These are phyloP conservation scores for Nitzschia palea DNA, from an alignment of 108 stramenopile species.

Conservation along the genomic window DNA sequence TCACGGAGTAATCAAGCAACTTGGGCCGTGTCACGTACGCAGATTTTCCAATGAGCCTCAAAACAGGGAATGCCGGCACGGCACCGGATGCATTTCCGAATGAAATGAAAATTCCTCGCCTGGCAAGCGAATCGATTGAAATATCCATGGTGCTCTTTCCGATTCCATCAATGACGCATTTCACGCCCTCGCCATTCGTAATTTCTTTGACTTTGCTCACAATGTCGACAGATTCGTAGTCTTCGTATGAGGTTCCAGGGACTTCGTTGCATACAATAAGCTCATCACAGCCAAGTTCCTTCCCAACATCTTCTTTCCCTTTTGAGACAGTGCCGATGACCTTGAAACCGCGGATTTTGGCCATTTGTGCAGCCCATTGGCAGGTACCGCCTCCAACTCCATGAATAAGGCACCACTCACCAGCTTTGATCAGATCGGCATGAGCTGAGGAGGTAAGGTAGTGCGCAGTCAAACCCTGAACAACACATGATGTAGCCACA, in stretches of 20 bases:
- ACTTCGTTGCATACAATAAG: constrained; percentile 78
- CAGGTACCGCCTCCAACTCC: constrained; percentile 82
- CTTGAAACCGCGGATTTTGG: constrained; percentile 70
- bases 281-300: constrained; percentile 55
- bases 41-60: constrained; percentile 61
- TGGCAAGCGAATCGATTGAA: constrained; percentile 67
- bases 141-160: constrained; percentile 78
- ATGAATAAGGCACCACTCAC: constrained; percentile 78
- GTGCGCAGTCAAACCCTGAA: constrained; percentile 85
- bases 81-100: constrained; percentile 88
- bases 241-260: constrained; percentile 57
- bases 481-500: constrained; percentile 59
- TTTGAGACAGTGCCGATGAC: constrained; percentile 78
- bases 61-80: constrained; percentile 75
- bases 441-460: constrained; percentile 67
- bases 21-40: constrained; percentile 82
- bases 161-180: constrained; percentile 83
- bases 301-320: constrained; percentile 50
- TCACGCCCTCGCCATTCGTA: constrained; percentile 73
- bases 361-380: constrained; percentile 87
- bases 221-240: constrained; percentile 78
- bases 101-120: constrained; percentile 76
- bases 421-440: constrained; percentile 56
- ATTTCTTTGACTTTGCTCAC: constrained; percentile 59
- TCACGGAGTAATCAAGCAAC: constrained; percentile 67